Evolutionary conservation across 495 filamentous ascomycete genomes (phyloP).

Genomic region (Penicillium antarcticum): DNA sequence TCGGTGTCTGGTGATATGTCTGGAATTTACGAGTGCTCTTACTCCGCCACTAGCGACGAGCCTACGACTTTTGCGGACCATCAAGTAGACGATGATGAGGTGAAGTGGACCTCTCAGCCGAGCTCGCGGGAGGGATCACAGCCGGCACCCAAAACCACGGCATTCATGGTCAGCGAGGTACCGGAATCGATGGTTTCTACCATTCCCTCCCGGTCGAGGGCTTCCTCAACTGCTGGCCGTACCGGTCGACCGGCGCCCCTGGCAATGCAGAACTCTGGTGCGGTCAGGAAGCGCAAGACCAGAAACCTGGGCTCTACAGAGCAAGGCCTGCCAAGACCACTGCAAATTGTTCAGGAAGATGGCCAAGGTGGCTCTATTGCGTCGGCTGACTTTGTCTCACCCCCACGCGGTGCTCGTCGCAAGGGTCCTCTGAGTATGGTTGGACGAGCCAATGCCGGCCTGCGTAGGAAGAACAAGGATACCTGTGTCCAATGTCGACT

Average conservation of each 20-base stretch:
- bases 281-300: conserved; percentile 43
- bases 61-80: conserved; percentile 29
- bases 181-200: conserved; percentile 31
- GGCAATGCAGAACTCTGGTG: conserved; percentile 34
- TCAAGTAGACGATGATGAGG: conserved; percentile 29
- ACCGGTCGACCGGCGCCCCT: conserved; percentile 29
- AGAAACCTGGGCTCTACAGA: conserved; percentile 30
- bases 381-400: conserved; percentile 47
- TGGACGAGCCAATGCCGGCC: conserved; percentile 43
- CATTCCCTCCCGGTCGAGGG: conserved; percentile 24
- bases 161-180: conserved; percentile 40
- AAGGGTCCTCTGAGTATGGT: conserved; percentile 46
- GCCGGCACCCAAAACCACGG: conserved; percentile 28
- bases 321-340: conserved; percentile 29
- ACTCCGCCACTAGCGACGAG: conserved; percentile 37
- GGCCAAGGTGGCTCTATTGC: conserved; percentile 45
- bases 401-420: conserved; percentile 44
- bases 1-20: conserved; percentile 38
- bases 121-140: conserved; percentile 24
- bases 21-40: conserved; percentile 35
- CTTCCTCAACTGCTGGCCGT: conserved; percentile 25
- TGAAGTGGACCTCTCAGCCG: conserved; percentile 27
- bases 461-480: conserved; percentile 48
- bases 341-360: conserved; percentile 49
- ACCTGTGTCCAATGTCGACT: conserved; percentile 48